These are phyloP conservation scores for Boletus subcaerulescens DNA, from an alignment of 768 basidiomycete genomes.

Conservation along the genomic window DNA sequence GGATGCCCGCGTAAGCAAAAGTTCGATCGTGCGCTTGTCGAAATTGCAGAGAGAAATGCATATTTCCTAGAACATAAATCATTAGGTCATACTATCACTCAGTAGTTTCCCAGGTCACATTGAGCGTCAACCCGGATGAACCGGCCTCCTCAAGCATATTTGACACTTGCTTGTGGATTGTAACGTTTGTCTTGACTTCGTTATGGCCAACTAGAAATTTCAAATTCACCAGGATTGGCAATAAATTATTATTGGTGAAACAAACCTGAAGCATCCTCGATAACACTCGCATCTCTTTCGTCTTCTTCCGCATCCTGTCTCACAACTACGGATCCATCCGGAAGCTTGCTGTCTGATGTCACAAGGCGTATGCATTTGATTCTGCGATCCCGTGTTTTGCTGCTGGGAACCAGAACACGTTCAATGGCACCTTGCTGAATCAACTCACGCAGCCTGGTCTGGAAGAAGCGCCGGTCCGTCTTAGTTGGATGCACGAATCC, in stretches of 20 bases:
- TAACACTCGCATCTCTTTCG: conserved; percentile 31
- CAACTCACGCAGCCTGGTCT: conserved; percentile 68
- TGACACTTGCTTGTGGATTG: conserved; percentile 79
- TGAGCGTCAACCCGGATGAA: conserved; percentile 66
- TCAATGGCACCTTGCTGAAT: conserved; percentile 73
- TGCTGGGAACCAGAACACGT: conserved; percentile 65
- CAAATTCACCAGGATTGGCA: background rate
- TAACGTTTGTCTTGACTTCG: conserved; percentile 54
- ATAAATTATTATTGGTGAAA: background rate
- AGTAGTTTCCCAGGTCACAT: conserved; percentile 39
- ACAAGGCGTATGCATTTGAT: conserved; percentile 70
- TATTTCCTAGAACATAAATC: conserved; percentile 49
- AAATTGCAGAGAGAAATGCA: conserved; percentile 61
- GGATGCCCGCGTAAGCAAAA: conserved; percentile 69
- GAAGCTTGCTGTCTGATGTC: conserved; percentile 35
- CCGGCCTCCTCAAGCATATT: conserved; percentile 69
- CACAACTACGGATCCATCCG: conserved; percentile 36
- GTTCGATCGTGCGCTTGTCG: conserved; percentile 79
- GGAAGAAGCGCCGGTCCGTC: conserved; percentile 80
- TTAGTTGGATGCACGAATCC: conserved; percentile 74
- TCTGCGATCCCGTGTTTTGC: conserved; percentile 42
- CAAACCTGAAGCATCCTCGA: conserved; percentile 35
- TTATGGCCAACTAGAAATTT: conserved; percentile 31
- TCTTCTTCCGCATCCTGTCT: conserved; percentile 40
- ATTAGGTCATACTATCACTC: conserved; percentile 4